Evolutionary conservation across 345 rosid genomes (phyloP).

Genomic region (Clausena lansium): DNA sequence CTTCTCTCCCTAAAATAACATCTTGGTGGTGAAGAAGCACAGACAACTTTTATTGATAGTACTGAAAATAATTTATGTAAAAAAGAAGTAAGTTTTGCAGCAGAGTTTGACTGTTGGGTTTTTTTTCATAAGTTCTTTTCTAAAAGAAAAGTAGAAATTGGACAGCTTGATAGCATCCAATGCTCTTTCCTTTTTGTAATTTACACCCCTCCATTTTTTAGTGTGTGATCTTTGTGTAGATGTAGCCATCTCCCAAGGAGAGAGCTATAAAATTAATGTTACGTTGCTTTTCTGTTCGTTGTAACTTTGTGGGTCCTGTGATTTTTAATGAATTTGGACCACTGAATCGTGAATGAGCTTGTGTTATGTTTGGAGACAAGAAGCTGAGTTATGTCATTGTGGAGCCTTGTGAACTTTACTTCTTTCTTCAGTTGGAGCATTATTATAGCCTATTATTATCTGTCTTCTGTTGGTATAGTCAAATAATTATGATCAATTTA

Average conservation of each 20-base stretch:
- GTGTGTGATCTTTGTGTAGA: slow-evolving; percentile 21
- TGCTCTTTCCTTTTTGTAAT: slow-evolving; percentile 1
- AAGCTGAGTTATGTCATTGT: not conserved
- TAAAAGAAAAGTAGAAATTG: slow-evolving; percentile 9
- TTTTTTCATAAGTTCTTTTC: not conserved
- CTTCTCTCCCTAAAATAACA: slow-evolving; percentile 33
- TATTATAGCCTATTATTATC: not conserved
- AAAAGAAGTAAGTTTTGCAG: not conserved
- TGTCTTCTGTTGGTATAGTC: not conserved
- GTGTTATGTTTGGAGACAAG: slow-evolving; percentile 2
- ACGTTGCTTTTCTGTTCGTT: not conserved
- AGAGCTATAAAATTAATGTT: slow-evolving; percentile 23
- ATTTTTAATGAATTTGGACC: slow-evolving; percentile 6
- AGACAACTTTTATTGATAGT: not conserved
- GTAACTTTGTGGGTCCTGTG: slow-evolving; percentile 19
- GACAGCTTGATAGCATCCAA: slow-evolving; percentile 25
- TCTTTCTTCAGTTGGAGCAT: not conserved
- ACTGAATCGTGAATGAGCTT: not conserved
- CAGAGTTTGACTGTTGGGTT: slow-evolving; percentile 1
- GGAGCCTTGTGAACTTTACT: not conserved
- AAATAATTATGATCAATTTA: not conserved
- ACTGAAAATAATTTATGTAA: slow-evolving; percentile 2
- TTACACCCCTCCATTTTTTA: not conserved
- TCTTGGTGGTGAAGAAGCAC: not conserved
- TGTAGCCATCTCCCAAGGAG: slow-evolving; percentile 61